Evolutionary conservation across 2,329 filamentous ascomycete species (phyloP).

Genomic region (Pseudogymnoascus sp.): DNA sequence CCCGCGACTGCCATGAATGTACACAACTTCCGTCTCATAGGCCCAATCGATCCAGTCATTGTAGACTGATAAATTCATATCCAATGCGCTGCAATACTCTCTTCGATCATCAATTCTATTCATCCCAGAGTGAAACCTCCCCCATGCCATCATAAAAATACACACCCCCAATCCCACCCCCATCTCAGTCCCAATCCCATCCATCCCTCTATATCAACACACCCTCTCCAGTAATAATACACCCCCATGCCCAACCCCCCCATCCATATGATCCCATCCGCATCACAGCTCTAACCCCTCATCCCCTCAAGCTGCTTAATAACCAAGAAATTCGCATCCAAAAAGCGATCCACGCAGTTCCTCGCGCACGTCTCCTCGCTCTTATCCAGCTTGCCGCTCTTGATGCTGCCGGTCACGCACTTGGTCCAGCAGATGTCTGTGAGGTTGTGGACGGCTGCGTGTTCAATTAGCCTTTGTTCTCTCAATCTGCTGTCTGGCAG

Average conservation of each 20-base stretch:
- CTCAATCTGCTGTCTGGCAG: no score
- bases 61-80: neutral
- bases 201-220: neutral
- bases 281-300: constrained; percentile 27
- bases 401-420: constrained; percentile 71
- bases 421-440: constrained; percentile 89
- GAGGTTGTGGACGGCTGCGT: constrained; percentile 55
- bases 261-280: neutral
- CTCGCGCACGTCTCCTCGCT: constrained; percentile 74
- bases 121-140: constrained; percentile 1
- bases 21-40: no score
- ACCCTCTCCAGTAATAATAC: neutral
- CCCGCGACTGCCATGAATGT: no score
- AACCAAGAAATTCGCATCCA: constrained; percentile 82
- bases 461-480: constrained; percentile 37
- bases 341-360: constrained; percentile 90
- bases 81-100: neutral
- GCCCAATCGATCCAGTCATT: no score
- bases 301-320: constrained; percentile 71
- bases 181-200: neutral
- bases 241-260: neutral
- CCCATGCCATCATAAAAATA: constrained; percentile 7
- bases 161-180: neutral
- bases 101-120: neutral
- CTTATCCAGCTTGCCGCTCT: constrained; percentile 62